phyloP scores from a whole-genome alignment of 108 stramenopile genomes.

The Skeletonema tropicum region DNA sequence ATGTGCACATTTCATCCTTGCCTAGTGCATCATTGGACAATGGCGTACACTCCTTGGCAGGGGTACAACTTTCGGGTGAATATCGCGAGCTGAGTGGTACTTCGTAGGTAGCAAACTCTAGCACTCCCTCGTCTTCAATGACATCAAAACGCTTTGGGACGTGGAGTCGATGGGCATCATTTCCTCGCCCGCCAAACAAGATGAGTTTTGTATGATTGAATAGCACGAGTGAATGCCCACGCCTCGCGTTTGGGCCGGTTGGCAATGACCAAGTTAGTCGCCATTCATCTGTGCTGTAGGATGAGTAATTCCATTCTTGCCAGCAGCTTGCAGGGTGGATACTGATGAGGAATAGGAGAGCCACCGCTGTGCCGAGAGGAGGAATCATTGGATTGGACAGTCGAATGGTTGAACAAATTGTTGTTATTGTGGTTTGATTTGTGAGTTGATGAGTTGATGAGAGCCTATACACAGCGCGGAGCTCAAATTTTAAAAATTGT shows the following conservation, averaged over 20 bases:
- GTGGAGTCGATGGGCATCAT: slow-evolving; percentile 55
- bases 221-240: slow-evolving; percentile 56
- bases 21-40: slow-evolving; percentile 43
- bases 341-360: neutral
- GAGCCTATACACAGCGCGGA: too few species aligned
- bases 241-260: slow-evolving; percentile 43
- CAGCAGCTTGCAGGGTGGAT: slow-evolving; percentile 17
- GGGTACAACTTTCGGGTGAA: slow-evolving; percentile 29
- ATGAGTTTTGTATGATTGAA: slow-evolving; percentile 49
- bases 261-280: slow-evolving; percentile 40
- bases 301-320: slow-evolving; percentile 51
- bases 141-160: slow-evolving; percentile 54
- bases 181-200: slow-evolving; percentile 72
- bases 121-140: slow-evolving; percentile 54
- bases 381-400: neutral
- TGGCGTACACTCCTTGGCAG: slow-evolving; percentile 34
- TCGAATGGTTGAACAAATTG: neutral
- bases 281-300: slow-evolving; percentile 47
- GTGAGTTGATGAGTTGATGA: too few species aligned
- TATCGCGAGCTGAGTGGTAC: slow-evolving; percentile 52
- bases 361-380: neutral
- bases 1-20: slow-evolving; percentile 48
- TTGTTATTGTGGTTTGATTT: neutral
- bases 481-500: too few species aligned
- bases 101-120: slow-evolving; percentile 70